These are phyloP conservation scores for Mayamaea pseudoterrestris DNA, from an alignment of 108 stramenopile genomes.

Conservation along the genomic window DNA sequence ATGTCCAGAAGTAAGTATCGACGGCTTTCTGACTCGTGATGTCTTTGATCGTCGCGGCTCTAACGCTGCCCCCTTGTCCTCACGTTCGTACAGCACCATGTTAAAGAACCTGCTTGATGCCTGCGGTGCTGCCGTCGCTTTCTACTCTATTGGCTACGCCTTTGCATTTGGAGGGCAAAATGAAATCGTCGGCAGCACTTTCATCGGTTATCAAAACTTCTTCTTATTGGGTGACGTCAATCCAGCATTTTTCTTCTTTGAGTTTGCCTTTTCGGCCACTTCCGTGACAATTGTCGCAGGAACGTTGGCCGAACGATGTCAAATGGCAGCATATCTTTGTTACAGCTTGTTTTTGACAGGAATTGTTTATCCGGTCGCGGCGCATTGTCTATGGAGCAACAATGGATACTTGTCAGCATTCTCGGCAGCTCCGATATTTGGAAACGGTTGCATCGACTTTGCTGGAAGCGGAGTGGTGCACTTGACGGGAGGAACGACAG, in stretches of 20 bases:
- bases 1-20: slow-evolving; percentile 85
- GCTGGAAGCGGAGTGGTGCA: slow-evolving; percentile 72
- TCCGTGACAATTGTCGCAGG: slow-evolving; percentile 88
- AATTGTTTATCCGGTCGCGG: slow-evolving; percentile 69
- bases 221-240: slow-evolving; percentile 30
- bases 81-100: too few relatives aligned
- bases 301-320: slow-evolving; percentile 81
- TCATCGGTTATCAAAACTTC: slow-evolving; percentile 50
- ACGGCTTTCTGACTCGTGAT: too few relatives aligned
- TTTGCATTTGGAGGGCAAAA: slow-evolving; percentile 69
- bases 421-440: slow-evolving; percentile 14
- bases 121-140: slow-evolving; percentile 66
- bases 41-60: too few relatives aligned
- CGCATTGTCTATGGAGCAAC: slow-evolving; percentile 45
- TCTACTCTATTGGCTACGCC: slow-evolving; percentile 67
- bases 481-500: slow-evolving; percentile 67
- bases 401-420: slow-evolving; percentile 27
- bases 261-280: slow-evolving; percentile 75
- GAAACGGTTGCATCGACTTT: slow-evolving; percentile 58
- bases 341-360: slow-evolving; percentile 63
- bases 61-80: too few relatives aligned
- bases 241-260: slow-evolving; percentile 73
- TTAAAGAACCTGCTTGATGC: slow-evolving; percentile 79
- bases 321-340: slow-evolving; percentile 76
- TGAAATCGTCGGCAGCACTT: slow-evolving; percentile 17